Base-by-base conservation (phyloP, 805 yeast genomes). In the Pichia membranifaciens region DNA sequence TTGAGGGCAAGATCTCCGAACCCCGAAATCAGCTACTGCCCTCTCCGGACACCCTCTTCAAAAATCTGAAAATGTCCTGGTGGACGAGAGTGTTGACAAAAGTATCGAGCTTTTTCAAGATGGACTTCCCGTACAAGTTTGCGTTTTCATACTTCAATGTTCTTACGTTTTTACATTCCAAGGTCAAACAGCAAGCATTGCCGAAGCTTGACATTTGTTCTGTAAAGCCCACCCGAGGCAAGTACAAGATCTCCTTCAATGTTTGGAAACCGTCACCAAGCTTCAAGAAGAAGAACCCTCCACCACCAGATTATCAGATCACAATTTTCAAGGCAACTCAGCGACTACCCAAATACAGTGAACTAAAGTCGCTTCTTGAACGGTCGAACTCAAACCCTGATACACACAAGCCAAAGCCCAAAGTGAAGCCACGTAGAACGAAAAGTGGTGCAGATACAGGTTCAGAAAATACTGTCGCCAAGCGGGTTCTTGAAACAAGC, bases 261-360 rank as follows among this genome's bases (percentile, higher is more conserved):
- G 85, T 87, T 3, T 90, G 96, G 96, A 88, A 86, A 60, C 97
- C 98, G 2, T 69, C 73, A 2, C 73, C 85, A 0, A 65, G 69
- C 3, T 90, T 85, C 67, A 81, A 81, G 49, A 88, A 88, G 55
- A 80, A 78, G 31, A 56, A 59, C 20, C 95, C 95, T 0, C 80
- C 83, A 0, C 40, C 58, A 2, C 95, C 96, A 1, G 90, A 90
- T 61, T 90, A 77, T 60, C 87, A 82, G 55, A 65, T 91, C 1
- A 71, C 77, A 2, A 78, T 87, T 0, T 71, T 79, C 15, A 75
- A 79, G 49, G 71, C 76, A 3, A 68, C 67, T 10, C 60, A 63
- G 2, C 60, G 61, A 16, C 73, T 83, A 41, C 87, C 88, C 0
- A 63, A 68, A 0, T 63, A 72, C 2, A 13, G 53, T 0, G 76